Evolutionary conservation across 2,329 filamentous ascomycete genomes (phyloP).

Genomic region (Ceratocystis variospora): DNA sequence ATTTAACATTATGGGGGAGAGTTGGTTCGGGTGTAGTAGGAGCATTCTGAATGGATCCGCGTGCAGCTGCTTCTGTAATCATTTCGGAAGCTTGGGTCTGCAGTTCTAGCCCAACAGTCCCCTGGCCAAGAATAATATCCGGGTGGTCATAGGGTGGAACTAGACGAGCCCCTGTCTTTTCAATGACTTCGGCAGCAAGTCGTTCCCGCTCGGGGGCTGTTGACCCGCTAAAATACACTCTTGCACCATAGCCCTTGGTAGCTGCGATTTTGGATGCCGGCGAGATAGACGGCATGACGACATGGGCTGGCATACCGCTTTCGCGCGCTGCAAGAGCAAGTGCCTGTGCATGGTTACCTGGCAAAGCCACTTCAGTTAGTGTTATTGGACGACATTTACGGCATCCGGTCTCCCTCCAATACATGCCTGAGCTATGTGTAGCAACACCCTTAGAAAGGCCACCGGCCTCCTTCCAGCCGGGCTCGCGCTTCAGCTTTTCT

Average conservation of each 20-base stretch:
- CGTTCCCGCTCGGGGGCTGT: constrained; percentile 72
- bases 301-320: constrained; percentile 62
- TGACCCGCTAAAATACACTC: constrained; percentile 67
- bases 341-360: constrained; percentile 90
- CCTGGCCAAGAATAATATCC: constrained; percentile 83
- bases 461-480: constrained; percentile 46
- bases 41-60: constrained; percentile 11
- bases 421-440: constrained; percentile 73
- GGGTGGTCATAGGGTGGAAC: constrained; percentile 88
- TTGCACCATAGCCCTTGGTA: constrained; percentile 63
- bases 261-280: constrained; percentile 77
- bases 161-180: constrained; percentile 59
- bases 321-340: constrained; percentile 70
- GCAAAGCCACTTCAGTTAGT: neutral
- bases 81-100: constrained; percentile 54
- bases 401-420: neutral
- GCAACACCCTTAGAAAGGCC: constrained; percentile 58
- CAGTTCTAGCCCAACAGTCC: constrained; percentile 75
- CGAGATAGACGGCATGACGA: constrained; percentile 83
- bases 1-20: constrained; percentile 13
- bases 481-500: constrained; percentile 48
- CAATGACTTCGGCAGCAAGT: constrained; percentile 53
- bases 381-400: neutral
- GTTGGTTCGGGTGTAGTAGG: neutral
- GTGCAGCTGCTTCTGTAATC: constrained; percentile 27